Base-by-base conservation (phyloP, 306 rosid genomes). In the Chamaecrista fasciculata region DNA sequence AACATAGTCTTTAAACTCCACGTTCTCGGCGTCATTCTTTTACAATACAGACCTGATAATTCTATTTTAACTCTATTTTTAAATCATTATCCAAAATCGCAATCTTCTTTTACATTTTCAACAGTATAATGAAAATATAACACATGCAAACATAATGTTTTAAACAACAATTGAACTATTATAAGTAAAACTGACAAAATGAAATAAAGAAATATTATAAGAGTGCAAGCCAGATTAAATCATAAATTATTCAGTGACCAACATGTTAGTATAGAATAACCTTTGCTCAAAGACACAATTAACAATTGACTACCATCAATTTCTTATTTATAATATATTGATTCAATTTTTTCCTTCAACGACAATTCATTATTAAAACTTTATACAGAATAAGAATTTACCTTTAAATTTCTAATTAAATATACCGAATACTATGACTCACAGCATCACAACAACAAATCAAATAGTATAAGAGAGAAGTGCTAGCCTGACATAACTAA, bases 351-450 rank as follows among this genome's bases (percentile, higher is more conserved):
- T 46, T 46, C 26, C 18, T 65, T 28, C 19, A 37, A 61, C 18
- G 2, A 2, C 2, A 26, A 7, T 43, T 53, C 28, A 31, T 61
- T 12, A 48, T 24, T 47, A 37, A 39, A 59, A n/a, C 36, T 52
- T 33, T 20, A 34, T 23, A 78, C 28, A 53, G 33, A 71, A 10
- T 65, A 48, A 18, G 44, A 20, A 66, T 26, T 48, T 12, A 42
- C 48, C 66, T 43, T 26, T 6, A 15, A 39, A 29, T 40, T 43
- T 66, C n/a, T 19, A 37, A 40, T 21, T 25, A 42, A 24, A 53
- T 14, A 65, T 11, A 52, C 36, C 2, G 14, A 36, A 63, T 18
- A 44, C 14, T 24, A n/a, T 56, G 29, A 57, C 16, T 51, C 50
- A 57, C 39, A 14, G 19, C 39, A 36, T 36, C 47, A 28, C 37